phyloP scores from a whole-genome alignment of 176 grass and related monocot species.

The Alloteropsis semialata region DNA sequence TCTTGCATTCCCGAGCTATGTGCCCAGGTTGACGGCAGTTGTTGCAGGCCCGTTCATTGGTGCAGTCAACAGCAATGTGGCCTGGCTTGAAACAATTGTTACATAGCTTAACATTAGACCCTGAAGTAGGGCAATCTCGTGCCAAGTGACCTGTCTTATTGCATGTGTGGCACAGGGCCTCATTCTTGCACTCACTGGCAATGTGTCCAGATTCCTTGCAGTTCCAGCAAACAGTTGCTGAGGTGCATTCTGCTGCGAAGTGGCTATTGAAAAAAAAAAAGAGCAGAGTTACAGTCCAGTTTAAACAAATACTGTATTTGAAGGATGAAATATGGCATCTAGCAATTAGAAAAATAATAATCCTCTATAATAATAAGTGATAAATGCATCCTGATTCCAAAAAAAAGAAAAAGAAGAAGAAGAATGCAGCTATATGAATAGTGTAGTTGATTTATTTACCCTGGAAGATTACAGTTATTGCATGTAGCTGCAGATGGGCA shows the following conservation, averaged over 20 bases:
- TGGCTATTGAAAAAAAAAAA: constrained; percentile 44
- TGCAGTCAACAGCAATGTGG: constrained; percentile 78
- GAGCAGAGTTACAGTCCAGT: background rate
- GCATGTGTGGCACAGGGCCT: constrained; percentile 77
- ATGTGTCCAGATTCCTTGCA: constrained; percentile 84
- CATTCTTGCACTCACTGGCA: constrained; percentile 78
- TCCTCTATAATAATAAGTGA: background rate
- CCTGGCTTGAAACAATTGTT: constrained; percentile 88
- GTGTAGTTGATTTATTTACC: constrained; percentile 46
- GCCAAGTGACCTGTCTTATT: constrained; percentile 84
- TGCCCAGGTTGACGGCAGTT: constrained; percentile 85
- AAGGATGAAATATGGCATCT: constrained; percentile 7
- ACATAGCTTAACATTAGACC: constrained; percentile 57
- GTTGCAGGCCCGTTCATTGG: constrained; percentile 85
- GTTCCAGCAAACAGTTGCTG: constrained; percentile 82
- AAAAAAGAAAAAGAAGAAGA: constrained; percentile 1
- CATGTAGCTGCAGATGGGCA: constrained; percentile 70
- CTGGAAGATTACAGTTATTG: constrained; percentile 83
- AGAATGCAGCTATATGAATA: background rate
- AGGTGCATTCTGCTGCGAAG: constrained; percentile 75
- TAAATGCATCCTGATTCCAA: background rate
- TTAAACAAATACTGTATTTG: constrained; percentile 4
- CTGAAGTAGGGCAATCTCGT: constrained; percentile 61
- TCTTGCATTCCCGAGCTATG: constrained; percentile 84
- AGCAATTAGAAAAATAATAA: background rate